These are phyloP conservation scores for Sporothrix dimorphospora DNA, from an alignment of 2,329 filamentous ascomycete genomes.

Conservation along the genomic window DNA sequence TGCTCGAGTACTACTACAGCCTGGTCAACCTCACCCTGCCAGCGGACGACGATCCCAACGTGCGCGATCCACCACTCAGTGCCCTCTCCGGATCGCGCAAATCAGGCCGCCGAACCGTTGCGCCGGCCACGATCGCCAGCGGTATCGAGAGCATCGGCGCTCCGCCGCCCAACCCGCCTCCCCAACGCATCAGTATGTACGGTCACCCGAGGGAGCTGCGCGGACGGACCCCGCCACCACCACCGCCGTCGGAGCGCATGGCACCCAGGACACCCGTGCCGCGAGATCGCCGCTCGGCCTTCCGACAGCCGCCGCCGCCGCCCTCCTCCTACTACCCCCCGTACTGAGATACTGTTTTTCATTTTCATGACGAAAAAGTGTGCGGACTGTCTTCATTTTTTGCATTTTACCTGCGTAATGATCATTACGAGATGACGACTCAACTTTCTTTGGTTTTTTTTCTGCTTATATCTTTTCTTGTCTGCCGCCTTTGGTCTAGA, in stretches of 20 bases:
- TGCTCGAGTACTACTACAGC: slow-evolving; percentile 79
- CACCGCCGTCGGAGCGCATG: slow-evolving; percentile 27
- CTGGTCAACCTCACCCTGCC: slow-evolving; percentile 70
- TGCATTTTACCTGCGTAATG: background rate
- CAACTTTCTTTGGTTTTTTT: background rate
- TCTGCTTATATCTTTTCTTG: background rate
- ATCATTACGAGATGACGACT: background rate
- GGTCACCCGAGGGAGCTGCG: slow-evolving; percentile 28
- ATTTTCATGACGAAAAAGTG: too few species aligned
- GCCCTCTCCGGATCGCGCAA: slow-evolving; percentile 55
- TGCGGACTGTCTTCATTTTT: too few species aligned
- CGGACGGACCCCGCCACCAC: slow-evolving; percentile 33
- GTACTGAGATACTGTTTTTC: slow-evolving; percentile 30
- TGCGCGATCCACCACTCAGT: slow-evolving; percentile 64
- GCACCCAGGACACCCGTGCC: slow-evolving; percentile 29
- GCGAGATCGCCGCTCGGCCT: slow-evolving; percentile 26
- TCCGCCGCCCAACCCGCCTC: slow-evolving; percentile 4
- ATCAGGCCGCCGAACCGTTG: slow-evolving; percentile 46
- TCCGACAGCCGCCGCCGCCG: slow-evolving; percentile 30
- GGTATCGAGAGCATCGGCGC: slow-evolving; percentile 23
- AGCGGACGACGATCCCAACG: slow-evolving; percentile 60
- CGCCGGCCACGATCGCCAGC: slow-evolving; percentile 35
- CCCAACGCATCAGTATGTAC: slow-evolving; percentile 22
- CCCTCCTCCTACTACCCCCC: slow-evolving; percentile 29
- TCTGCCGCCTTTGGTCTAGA: slow-evolving; percentile 9